A percentile compares a stretch with the other conserved stretches of the same genome.
phyloP scores from a whole-genome alignment of 1,284 basidiomycete genomes.

The Marasmius tenuissimus region DNA sequence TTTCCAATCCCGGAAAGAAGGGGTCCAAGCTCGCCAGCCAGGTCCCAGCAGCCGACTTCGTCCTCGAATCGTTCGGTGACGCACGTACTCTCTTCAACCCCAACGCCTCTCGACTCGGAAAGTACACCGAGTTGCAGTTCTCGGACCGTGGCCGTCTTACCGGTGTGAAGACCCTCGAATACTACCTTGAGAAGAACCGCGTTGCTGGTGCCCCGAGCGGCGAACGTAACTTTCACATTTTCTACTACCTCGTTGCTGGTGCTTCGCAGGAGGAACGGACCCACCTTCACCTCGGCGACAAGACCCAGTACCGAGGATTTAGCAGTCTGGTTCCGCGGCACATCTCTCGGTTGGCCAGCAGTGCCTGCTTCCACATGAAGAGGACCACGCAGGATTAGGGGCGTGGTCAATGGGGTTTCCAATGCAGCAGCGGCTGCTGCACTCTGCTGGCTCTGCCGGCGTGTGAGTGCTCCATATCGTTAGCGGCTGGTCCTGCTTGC shows the following conservation, averaged over 20 bases:
- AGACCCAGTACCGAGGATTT: slow-evolving; percentile 76
- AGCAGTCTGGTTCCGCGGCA: too few relatives aligned
- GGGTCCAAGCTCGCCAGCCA: slow-evolving; percentile 84
- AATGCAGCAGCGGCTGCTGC: too few relatives aligned
- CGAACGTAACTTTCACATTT: slow-evolving; percentile 96
- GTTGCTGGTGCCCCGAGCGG: slow-evolving; percentile 81
- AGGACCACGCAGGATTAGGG: too few relatives aligned
- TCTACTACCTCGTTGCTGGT: slow-evolving; percentile 93
- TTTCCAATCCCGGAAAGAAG: slow-evolving; percentile 91
- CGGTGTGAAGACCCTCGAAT: slow-evolving; percentile 95
- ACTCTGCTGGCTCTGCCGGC: too few relatives aligned
- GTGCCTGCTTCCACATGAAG: too few relatives aligned
- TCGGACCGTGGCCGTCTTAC: slow-evolving; percentile 85
- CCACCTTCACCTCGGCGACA: slow-evolving; percentile 82
- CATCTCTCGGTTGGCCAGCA: too few relatives aligned
- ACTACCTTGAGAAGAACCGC: slow-evolving; percentile 91
- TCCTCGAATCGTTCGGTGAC: slow-evolving; percentile 91
- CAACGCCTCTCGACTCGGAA: slow-evolving; percentile 90
- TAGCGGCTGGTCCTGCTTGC: too few relatives aligned
- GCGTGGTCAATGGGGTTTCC: too few relatives aligned
- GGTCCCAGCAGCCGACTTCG: slow-evolving; percentile 92
- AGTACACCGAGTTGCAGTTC: slow-evolving; percentile 95
- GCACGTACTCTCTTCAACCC: slow-evolving; percentile 88
- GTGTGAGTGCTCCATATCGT: too few relatives aligned
- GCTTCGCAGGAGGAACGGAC: slow-evolving; percentile 85